Percentiles rank a stretch among this genome's conserved stretches.
These are phyloP conservation scores for Artemisia annua DNA, from an alignment of 129 eudicot species.

Conservation along the genomic window DNA sequence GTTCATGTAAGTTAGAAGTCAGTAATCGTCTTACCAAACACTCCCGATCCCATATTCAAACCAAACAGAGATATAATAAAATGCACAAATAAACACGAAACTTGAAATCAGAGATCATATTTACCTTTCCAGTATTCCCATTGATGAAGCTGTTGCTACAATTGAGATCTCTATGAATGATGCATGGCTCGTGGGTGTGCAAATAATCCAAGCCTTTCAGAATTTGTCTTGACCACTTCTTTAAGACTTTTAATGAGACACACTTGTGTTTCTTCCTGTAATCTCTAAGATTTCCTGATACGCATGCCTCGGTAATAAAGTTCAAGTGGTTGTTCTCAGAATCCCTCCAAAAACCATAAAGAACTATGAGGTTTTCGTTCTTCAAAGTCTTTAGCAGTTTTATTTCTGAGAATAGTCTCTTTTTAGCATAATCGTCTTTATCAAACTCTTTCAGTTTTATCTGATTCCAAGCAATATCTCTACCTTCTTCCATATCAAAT, in stretches of 20 bases:
- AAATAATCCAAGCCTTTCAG: not conserved
- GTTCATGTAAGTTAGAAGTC: too few species aligned
- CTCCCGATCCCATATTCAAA: too few species aligned
- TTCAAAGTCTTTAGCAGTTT: not conserved
- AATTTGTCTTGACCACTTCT: not conserved
- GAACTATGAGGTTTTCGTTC: conserved; percentile 1
- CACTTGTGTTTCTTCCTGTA: not conserved
- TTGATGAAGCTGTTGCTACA: conserved; percentile 1
- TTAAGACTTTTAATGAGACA: not conserved
- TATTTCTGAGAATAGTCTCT: not conserved
- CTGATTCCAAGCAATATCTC: conserved; percentile 71
- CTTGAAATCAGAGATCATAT: too few species aligned
- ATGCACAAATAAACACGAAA: too few species aligned
- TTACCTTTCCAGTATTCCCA: not conserved
- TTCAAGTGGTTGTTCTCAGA: not conserved
- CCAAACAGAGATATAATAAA: too few species aligned
- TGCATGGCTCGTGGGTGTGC: not conserved
- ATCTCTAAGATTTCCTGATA: conserved; percentile 1
- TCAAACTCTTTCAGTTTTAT: not conserved
- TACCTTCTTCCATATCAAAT: conserved; percentile 56
- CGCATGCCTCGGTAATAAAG: not conserved
- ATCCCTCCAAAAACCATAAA: not conserved
- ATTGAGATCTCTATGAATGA: not conserved
- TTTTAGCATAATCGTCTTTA: not conserved
- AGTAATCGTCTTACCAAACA: too few species aligned